Evolutionary conservation across 2,329 filamentous ascomycete genomes (phyloP), one percentile per base, ranked within the genome.

Genomic region (Raffaelea ambrosiae): DNA sequence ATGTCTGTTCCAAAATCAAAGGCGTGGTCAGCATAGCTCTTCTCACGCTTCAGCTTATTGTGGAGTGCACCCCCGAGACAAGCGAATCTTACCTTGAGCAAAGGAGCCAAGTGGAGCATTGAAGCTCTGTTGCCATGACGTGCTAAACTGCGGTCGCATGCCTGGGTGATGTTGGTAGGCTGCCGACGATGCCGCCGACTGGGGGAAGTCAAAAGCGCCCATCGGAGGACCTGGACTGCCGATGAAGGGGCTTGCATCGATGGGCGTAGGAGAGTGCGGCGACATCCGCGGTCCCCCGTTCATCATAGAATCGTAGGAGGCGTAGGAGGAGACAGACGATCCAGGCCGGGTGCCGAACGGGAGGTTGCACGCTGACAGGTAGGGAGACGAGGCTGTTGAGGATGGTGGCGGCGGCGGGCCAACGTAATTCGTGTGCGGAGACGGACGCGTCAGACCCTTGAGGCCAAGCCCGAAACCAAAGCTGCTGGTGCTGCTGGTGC

Each of bases 371-470:
- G 44, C 47, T 5, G 52, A 52, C 19, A 54, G 31, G 46, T 48
- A 52, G 10, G 55, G 52, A 10, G 55, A 58, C 23, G 51, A 56
- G 4, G 49, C 53, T 3, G 54, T 55, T 3, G 54, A 54, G 2
- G 52, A 53, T 2, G 55, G 53, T 4, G 36, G 48, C 7, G 53
- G 54, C 2, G 55, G 51, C 18, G 51, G 50, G 39, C 54, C 54
- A 31, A 52, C 50, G 41, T 58, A 58, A 47, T 58, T 58, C 2
- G 55, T 55, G 38, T 58, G 54, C 7, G 53, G 23, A 7, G 55
- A 51, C 8, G 56, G 56, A 22, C 55, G 53, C 20, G 50, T 55
- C 47, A 58, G 41, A 4, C 56, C 56, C 18, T 40, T 48, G 16
- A 58, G 44, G 2, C 55, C 55, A 11, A 50, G 48, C 11, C 56